These are phyloP conservation scores for Pinus tabuliformis DNA, from an alignment of 75 land plant genomes.

Conservation along the genomic window DNA sequence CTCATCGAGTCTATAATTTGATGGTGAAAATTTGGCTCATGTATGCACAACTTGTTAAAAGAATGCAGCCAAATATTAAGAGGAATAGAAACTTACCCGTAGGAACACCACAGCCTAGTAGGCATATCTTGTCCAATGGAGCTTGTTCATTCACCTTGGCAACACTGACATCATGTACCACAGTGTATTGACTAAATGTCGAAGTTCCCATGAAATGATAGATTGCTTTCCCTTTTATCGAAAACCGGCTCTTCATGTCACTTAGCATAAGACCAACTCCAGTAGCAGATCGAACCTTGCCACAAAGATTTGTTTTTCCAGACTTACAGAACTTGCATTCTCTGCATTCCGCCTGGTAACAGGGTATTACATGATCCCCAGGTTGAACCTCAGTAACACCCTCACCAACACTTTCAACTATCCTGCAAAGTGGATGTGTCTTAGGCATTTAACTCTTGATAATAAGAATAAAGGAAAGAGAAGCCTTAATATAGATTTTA, in stretches of 20 bases:
- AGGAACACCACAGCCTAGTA: constrained; percentile 96
- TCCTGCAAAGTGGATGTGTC: constrained; percentile 33
- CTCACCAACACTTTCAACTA: constrained; percentile 98
- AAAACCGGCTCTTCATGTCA: constrained; percentile 80
- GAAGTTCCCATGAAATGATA: constrained; percentile 97
- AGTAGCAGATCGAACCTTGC: constrained; percentile 80
- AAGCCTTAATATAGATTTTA: neutral
- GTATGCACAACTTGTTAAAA: neutral
- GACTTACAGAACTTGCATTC: constrained; percentile 96
- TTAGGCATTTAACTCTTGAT: neutral
- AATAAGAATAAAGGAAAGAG: neutral
- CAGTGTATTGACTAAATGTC: constrained; percentile 94
- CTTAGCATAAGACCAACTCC: constrained; percentile 87
- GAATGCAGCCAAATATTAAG: neutral
- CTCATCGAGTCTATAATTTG: too few relatives aligned
- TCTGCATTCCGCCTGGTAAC: constrained; percentile 94
- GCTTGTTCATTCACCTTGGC: constrained; percentile 83
- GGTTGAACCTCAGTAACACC: constrained; percentile 93
- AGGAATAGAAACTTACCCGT: constrained; percentile 59
- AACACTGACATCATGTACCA: constrained; percentile 88
- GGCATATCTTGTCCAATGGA: constrained; percentile 86
- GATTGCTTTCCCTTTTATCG: constrained; percentile 71
- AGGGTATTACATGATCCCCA: constrained; percentile 97
- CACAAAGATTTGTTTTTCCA: constrained; percentile 94
- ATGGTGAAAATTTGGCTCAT: neutral